Base-by-base conservation (phyloP, 441 rosid genomes). In the Dalechampia spathulata region DNA sequence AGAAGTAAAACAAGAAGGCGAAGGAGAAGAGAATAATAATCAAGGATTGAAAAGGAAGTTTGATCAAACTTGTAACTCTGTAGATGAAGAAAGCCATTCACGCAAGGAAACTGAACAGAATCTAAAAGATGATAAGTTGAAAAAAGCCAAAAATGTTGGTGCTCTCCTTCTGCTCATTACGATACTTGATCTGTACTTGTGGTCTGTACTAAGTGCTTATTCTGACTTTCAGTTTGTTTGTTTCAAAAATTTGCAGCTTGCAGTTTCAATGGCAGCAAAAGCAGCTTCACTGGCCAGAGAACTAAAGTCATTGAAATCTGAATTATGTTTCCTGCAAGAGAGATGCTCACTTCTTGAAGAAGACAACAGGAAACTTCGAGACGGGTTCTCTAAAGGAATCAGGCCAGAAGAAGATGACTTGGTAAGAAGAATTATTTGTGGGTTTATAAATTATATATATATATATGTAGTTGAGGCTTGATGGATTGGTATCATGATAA, bases 381-480 rank as follows among this genome's bases (percentile, higher is more conserved):
- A 89, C 46, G 96, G 95, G 23, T 82, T 82, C 55, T 66, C 67
- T 0, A 67, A 71, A 32, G 90, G 89, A 39, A 81, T 75, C 39
- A 72, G 83, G 70, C 96, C 90, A 2, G 96, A 90, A 69, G 99
- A 93, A 75, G 97, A 93, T 77, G 99, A 93, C 65, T 73, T 83
- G 89, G 97, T 92, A 52, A 30, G 32, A 20, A 21, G 4, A 20
- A 16, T 17, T 13, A 30, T 30, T 30, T 30, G 34, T 30, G 4
- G 34, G 8, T 30, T 30, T 30, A 3, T 30, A n/a, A n/a, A n/a
- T n/a, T n/a, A n/a, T n/a, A n/a, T n/a, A n/a, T n/a, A 41, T 46
- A 22, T 2, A 22, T 22, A 45, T 47, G 6, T 15, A 49, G 51
- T 37, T 40, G 16, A 60, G 25, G 46, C 26, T n/a, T 23, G 10